phyloP scores from a whole-genome alignment of 1,284 basidiomycete genomes.

The Puccinia hordei region DNA sequence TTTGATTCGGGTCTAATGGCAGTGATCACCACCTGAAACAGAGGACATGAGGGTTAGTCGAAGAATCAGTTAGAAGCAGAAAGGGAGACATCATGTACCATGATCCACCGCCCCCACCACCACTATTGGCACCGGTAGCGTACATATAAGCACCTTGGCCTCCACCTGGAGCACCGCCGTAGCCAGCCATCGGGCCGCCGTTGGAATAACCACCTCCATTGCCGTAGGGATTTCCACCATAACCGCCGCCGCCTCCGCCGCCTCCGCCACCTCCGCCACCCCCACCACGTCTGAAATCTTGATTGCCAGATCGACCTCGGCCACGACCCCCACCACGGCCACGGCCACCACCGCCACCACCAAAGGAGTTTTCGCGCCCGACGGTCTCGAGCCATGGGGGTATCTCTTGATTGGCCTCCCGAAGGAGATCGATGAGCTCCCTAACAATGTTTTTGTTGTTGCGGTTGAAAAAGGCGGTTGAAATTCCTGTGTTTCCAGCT shows the following conservation, averaged over 20 bases:
- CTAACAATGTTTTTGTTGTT: constrained; percentile 87
- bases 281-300: constrained; percentile 63
- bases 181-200: constrained; percentile 54
- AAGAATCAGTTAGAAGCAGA: background rate
- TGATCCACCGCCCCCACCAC: constrained; percentile 33
- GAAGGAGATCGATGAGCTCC: constrained; percentile 86
- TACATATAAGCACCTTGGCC: constrained; percentile 54
- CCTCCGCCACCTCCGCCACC: constrained; percentile 63
- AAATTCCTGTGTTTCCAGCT: constrained; percentile 96
- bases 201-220: constrained; percentile 32
- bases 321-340: constrained; percentile 63
- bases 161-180: constrained; percentile 55
- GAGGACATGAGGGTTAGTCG: constrained; percentile 3
- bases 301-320: constrained; percentile 68
- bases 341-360: constrained; percentile 54
- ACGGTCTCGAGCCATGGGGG: constrained; percentile 75
- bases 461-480: constrained; percentile 89
- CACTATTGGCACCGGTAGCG: constrained; percentile 17
- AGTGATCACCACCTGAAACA: constrained; percentile 19
- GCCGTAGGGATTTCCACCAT: constrained; percentile 25
- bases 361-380: constrained; percentile 49
- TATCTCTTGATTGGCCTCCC: constrained; percentile 95
- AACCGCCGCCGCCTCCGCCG: constrained; percentile 53
- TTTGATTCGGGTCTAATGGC: background rate
- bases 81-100: constrained; percentile 10